phyloP scores from a whole-genome alignment of 352 stramenopile genomes.

The Pythium vanterpoolii region DNA sequence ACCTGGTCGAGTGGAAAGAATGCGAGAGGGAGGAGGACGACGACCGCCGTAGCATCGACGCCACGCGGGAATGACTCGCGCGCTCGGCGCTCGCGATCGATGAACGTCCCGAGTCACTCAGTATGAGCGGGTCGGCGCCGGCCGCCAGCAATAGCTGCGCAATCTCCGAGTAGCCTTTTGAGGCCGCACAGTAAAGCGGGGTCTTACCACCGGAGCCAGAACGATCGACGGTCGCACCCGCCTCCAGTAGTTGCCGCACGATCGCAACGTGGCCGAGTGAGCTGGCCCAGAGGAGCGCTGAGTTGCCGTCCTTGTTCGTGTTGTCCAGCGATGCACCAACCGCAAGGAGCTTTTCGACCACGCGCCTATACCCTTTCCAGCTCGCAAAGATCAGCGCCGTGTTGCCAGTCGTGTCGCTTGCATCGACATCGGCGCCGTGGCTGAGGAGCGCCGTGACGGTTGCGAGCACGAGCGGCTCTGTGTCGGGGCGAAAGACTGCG shows the following conservation, averaged over 20 bases:
- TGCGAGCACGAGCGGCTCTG: background rate
- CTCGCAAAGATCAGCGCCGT: constrained; percentile 12
- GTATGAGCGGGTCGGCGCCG: background rate
- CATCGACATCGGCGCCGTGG: constrained; percentile 5
- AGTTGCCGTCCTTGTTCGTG: constrained; percentile 6
- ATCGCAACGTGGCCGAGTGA: constrained; percentile 1
- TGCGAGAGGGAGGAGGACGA: background rate
- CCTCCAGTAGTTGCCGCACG: constrained; percentile 2
- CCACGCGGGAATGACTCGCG: background rate
- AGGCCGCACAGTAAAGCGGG: constrained; percentile 3
- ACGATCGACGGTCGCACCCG: background rate
- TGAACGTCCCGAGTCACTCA: constrained; percentile 4
- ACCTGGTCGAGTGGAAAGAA: constrained; percentile 2
- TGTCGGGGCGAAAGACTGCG: background rate
- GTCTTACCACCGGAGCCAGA: constrained; percentile 9
- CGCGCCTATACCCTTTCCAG: constrained; percentile 6
- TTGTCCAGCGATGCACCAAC: background rate
- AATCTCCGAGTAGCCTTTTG: constrained; percentile 6
- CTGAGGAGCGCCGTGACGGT: constrained; percentile 3
- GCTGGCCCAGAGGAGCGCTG: constrained; percentile 1
- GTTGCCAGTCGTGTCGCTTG: background rate
- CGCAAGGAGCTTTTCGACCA: constrained; percentile 10
- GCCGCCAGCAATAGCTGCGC: background rate
- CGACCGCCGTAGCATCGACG: background rate
- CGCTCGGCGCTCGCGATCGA: constrained; percentile 6